Conservation (phyloP, 179 eudicot genomes). For the Corrigiola litoralis region DNA sequence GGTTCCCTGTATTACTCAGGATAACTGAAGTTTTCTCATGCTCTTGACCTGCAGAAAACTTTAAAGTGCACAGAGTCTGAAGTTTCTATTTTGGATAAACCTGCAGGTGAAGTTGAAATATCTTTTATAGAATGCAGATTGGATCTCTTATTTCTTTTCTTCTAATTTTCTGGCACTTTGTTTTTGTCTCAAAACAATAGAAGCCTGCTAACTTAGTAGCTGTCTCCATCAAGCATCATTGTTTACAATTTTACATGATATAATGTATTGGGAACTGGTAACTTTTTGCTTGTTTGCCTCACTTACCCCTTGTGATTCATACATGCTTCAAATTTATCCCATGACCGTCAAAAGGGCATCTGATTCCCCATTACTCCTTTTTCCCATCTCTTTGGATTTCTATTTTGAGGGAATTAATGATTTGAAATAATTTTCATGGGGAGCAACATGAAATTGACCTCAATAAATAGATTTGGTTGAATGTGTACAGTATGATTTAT, state of each 20-base stretch:
- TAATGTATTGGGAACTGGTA: constrained; percentile 9
- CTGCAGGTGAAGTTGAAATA: constrained; percentile 10
- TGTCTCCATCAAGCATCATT: constrained; percentile 2
- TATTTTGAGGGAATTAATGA: neutral
- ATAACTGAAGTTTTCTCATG: constrained; percentile 8
- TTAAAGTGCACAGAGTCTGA: neutral
- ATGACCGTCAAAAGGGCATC: constrained; percentile 17
- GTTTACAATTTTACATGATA: constrained; percentile 16
- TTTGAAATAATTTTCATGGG: neutral
- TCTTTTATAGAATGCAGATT: constrained; percentile 3
- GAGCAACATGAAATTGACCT: neutral
- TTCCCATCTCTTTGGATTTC: constrained; percentile 6
- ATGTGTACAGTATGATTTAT: neutral
- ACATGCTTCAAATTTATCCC: constrained; percentile 12
- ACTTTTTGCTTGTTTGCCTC: constrained; percentile 10
- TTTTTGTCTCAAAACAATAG: neutral
- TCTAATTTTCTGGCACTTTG: neutral
- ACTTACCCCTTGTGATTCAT: constrained; percentile 12
- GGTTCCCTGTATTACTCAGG: constrained; percentile 1
- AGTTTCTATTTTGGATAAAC: constrained; percentile 1
- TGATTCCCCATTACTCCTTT: constrained; percentile 16
- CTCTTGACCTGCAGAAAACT: neutral
- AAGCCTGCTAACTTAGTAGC: neutral
- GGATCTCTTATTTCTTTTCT: neutral
- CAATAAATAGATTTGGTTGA: neutral